Base-by-base conservation (phyloP, 108 stramenopile genomes). In the Craspedostauros australis region DNA sequence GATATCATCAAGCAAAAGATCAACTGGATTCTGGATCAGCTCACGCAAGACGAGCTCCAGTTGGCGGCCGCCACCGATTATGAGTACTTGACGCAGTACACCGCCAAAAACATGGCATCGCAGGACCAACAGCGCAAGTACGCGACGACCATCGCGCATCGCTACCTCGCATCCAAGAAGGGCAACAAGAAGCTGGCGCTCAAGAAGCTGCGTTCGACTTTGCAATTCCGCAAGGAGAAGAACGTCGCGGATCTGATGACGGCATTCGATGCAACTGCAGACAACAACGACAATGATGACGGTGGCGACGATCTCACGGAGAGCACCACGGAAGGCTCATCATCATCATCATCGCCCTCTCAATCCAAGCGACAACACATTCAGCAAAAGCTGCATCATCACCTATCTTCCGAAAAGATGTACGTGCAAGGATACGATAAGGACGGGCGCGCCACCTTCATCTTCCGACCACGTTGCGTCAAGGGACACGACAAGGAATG, bases 341-440 rank as follows among this genome's bases (percentile, higher is more conserved):
- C 5, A 11, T 42, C 26, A 24, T n/a, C n/a, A n/a, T n/a, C n/a
- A n/a, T n/a, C n/a, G n/a, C n/a, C n/a, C n/a, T n/a, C n/a, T n/a
- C n/a, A 26, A 15, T 26, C 22, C 1, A 38, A 53, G 16, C 19
- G 27, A 0, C 9, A 36, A 30, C 24, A 47, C 6, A 26, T 27
- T 9, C 47, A 46, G 24, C 39, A 7, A 22, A 8, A 23, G 5
- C 46, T 70, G 26, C 27, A 53, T 19, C 11, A 45, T 22, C 38
- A 58, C 21, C 18, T 70, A 34, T 39, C 53, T n/a, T 24, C 46
- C 45, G 28, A 58, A 42, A 63, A 63, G 26, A 44, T 57, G 24
- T 65, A 47, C 34, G 73, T 74, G 0, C 60, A 63, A 33, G 66
- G 73, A 7, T 67, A 57, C 45, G 66, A 74, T 39, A 62, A 53